Percentiles rank a stretch among this genome's conserved stretches.
Evolutionary conservation across 2,329 filamentous ascomycete genomes (phyloP).

Genomic region (Ascosphaera pollenicola): DNA sequence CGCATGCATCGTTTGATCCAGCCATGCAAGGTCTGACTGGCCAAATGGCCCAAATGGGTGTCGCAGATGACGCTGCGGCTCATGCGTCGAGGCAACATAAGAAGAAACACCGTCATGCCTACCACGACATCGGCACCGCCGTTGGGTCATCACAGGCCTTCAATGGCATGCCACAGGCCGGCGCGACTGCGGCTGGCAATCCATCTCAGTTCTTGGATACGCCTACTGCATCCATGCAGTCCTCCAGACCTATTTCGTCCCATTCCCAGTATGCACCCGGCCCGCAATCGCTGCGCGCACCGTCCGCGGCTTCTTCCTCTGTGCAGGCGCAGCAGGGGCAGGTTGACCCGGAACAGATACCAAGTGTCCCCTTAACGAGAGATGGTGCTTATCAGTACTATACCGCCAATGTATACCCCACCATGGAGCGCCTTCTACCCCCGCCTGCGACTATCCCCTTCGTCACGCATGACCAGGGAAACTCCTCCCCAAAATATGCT

Average conservation of each 20-base stretch:
- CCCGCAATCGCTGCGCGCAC: conserved; percentile 5
- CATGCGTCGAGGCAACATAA: conserved; percentile 29
- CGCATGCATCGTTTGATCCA: too few relatives aligned
- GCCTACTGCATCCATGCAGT: too few relatives aligned
- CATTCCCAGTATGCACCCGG: conserved; percentile 9
- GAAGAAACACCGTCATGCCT: conserved; percentile 90
- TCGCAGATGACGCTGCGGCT: conserved; percentile 33
- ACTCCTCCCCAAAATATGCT: conserved; percentile 83
- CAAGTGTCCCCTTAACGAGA: conserved; percentile 68
- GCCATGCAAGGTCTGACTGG: conserved; percentile 24
- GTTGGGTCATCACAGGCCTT: conserved; percentile 45
- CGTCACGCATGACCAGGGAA: conserved; percentile 88
- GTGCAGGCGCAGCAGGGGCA: conserved; percentile 30
- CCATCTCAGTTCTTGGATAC: conserved; percentile 36
- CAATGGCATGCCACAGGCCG: conserved; percentile 41
- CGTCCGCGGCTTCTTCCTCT: conserved; percentile 6
- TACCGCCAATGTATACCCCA: conserved; percentile 72
- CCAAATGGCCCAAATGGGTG: conserved; percentile 58
- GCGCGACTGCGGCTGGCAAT: conserved; percentile 25
- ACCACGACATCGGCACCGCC: conserved; percentile 62
- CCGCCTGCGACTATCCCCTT: conserved; percentile 77
- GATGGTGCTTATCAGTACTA: conserved; percentile 69
- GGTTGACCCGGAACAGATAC: conserved; percentile 80
- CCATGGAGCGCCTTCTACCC: conserved; percentile 81
- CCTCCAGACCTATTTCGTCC: too few relatives aligned